Percentiles rank a stretch among this genome's conserved stretches.
phyloP scores from a whole-genome alignment of 2,329 filamentous ascomycete genomes.

The Fusarium anthophilum region DNA sequence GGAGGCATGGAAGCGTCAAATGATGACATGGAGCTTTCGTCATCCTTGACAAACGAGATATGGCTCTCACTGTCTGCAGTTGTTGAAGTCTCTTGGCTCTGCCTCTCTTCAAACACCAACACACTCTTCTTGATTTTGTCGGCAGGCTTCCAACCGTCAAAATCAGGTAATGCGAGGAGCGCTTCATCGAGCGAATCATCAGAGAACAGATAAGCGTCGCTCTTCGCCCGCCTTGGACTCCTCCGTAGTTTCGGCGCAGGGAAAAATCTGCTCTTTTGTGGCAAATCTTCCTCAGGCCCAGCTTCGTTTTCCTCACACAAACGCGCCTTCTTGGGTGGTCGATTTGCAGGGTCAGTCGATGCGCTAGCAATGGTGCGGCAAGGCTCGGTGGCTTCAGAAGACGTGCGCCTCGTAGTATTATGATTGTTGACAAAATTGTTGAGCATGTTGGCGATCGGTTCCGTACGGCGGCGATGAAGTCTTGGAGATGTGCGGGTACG shows the following conservation, averaged over 20 bases:
- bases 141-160: conserved; percentile 57
- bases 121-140: conserved; percentile 51
- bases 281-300: conserved; percentile 45
- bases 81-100: conserved; percentile 40
- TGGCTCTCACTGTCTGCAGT: conserved; percentile 35
- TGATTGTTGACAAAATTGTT: conserved; percentile 38
- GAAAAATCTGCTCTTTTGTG: conserved; percentile 66
- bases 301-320: conserved; percentile 61
- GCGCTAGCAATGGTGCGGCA: conserved; percentile 6
- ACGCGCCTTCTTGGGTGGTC: conserved; percentile 67
- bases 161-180: conserved; percentile 60
- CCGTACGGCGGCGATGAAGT: conserved; percentile 60
- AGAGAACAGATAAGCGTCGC: conserved; percentile 59
- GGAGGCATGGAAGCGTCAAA: conserved; percentile 44
- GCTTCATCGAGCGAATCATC: conserved; percentile 68
- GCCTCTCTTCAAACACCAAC: conserved; percentile 57
- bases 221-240: conserved; percentile 44
- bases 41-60: conserved; percentile 31
- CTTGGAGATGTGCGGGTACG: conserved; percentile 50
- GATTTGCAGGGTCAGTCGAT: conserved; percentile 37
- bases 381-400: conserved; percentile 18
- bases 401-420: conserved; percentile 21
- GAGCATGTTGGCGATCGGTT: conserved; percentile 60
- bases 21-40: conserved; percentile 35
- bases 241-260: conserved; percentile 43